Conservation (phyloP, 2,329 filamentous ascomycete species). For the Trichoderma sp. region DNA sequence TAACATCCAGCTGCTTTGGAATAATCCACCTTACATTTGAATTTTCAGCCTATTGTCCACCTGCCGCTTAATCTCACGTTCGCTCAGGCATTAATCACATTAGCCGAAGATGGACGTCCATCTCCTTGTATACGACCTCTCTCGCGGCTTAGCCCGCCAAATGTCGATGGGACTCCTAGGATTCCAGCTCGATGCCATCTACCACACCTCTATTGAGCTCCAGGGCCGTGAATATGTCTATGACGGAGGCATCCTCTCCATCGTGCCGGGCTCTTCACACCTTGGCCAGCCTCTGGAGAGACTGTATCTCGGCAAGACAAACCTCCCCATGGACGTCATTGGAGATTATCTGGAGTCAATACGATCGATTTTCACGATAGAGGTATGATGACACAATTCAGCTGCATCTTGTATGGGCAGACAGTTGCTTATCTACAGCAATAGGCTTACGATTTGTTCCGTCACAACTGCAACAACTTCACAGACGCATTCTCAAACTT, state of each 20-base stretch:
- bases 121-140: constrained; percentile 76
- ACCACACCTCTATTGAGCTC: constrained; percentile 88
- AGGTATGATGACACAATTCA: constrained; percentile 47
- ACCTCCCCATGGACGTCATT: constrained; percentile 76
- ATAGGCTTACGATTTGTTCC: constrained; percentile 82
- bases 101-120: constrained; percentile 65
- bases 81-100: not conserved
- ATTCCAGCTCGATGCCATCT: constrained; percentile 80
- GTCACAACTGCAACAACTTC: constrained; percentile 97
- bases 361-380: constrained; percentile 74
- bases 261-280: constrained; percentile 77
- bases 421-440: not conserved
- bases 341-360: constrained; percentile 85
- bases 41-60: not conserved
- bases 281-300: constrained; percentile 79
- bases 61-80: not conserved
- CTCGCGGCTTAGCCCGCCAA: constrained; percentile 54
- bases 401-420: too few species aligned
- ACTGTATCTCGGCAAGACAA: constrained; percentile 70
- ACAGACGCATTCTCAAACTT: constrained; percentile 90
- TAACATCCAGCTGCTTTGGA: not conserved
- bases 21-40: not conserved
- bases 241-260: constrained; percentile 80
- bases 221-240: constrained; percentile 86
- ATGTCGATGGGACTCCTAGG: constrained; percentile 53